Percentiles rank a stretch among this genome's conserved stretches.
Evolutionary conservation across 2,329 filamentous ascomycete genomes (phyloP).

Genomic region (Pyrenophora teres): DNA sequence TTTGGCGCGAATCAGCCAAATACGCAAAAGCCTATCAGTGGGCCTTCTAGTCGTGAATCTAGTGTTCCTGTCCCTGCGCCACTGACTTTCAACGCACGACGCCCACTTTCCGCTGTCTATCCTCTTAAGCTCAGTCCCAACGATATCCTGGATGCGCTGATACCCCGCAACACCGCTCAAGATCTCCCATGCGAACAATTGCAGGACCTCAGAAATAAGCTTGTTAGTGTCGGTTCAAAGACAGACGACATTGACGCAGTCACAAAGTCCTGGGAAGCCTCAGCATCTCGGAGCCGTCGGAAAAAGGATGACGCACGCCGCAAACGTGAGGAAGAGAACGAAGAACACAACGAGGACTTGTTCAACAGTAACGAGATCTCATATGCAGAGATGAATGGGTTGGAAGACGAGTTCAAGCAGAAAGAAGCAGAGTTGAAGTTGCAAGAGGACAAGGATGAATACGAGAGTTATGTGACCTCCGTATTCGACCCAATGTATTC

Average conservation of each 20-base stretch:
- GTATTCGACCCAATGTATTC: constrained; percentile 59
- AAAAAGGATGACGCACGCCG: constrained; percentile 56
- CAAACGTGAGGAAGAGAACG: constrained; percentile 57
- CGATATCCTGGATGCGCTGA: constrained; percentile 23
- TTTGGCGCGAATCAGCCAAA: constrained; percentile 30
- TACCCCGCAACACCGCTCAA: constrained; percentile 25
- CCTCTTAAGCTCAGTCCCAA: constrained; percentile 21
- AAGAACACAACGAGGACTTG: constrained; percentile 58
- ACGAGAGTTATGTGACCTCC: constrained; percentile 55
- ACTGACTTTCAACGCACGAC: constrained; percentile 26
- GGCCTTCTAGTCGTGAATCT: constrained; percentile 25
- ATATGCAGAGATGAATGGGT: constrained; percentile 60
- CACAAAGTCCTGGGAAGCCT: constrained; percentile 52
- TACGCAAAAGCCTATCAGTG: constrained; percentile 17
- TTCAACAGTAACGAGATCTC: constrained; percentile 63
- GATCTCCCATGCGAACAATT: constrained; percentile 22
- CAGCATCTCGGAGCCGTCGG: constrained; percentile 50
- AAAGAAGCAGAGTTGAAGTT: constrained; percentile 57
- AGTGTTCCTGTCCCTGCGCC: constrained; percentile 35
- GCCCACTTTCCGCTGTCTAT: constrained; percentile 16
- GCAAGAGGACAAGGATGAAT: constrained; percentile 59
- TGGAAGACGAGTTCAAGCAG: constrained; percentile 61
- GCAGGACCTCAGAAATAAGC: constrained; percentile 25
- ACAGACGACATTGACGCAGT: constrained; percentile 28
- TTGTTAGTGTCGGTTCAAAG: constrained; percentile 22